Evolutionary conservation across 768 basidiomycete genomes (phyloP).

Genomic region (Suillus americanus): DNA sequence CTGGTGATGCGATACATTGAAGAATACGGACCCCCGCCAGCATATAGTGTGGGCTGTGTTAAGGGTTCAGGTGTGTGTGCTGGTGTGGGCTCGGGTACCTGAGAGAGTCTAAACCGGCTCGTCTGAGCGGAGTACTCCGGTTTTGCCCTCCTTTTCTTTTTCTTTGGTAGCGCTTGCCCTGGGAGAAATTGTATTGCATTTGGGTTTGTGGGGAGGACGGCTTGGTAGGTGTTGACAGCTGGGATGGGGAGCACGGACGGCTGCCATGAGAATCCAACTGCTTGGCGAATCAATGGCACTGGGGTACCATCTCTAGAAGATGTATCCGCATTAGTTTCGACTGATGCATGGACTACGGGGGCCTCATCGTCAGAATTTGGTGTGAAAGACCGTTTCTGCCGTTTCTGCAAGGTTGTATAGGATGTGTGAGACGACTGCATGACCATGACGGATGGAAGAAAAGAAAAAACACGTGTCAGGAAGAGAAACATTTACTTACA

Average conservation of each 20-base stretch:
- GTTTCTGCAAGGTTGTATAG: slow-evolving; percentile 31
- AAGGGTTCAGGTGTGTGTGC: slow-evolving; percentile 29
- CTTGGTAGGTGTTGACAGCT: slow-evolving; percentile 32
- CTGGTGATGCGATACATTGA: slow-evolving; percentile 37
- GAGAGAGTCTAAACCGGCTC: slow-evolving; percentile 45
- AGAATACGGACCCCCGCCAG: slow-evolving; percentile 40
- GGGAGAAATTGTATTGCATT: slow-evolving; percentile 45
- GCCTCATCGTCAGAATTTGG: slow-evolving; percentile 54
- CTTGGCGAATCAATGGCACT: slow-evolving; percentile 56
- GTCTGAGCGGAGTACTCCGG: slow-evolving; percentile 47
- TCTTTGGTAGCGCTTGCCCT: slow-evolving; percentile 42
- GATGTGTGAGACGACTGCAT: slow-evolving; percentile 1
- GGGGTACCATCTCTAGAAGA: slow-evolving; percentile 43
- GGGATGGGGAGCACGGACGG: slow-evolving; percentile 24
- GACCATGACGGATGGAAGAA: background rate
- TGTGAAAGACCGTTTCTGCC: slow-evolving; percentile 48
- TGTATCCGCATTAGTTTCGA: slow-evolving; percentile 40
- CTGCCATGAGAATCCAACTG: slow-evolving; percentile 51
- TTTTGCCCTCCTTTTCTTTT: slow-evolving; percentile 26
- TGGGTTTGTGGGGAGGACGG: slow-evolving; percentile 21
- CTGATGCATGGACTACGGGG: slow-evolving; percentile 37
- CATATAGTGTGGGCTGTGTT: slow-evolving; percentile 27
- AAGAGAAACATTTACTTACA: slow-evolving; percentile 31
- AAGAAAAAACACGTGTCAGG: background rate
- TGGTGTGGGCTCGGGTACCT: slow-evolving; percentile 4